Conservation (phyloP, 805 yeast species). For the Tetrapisispora nanseiensis region DNA sequence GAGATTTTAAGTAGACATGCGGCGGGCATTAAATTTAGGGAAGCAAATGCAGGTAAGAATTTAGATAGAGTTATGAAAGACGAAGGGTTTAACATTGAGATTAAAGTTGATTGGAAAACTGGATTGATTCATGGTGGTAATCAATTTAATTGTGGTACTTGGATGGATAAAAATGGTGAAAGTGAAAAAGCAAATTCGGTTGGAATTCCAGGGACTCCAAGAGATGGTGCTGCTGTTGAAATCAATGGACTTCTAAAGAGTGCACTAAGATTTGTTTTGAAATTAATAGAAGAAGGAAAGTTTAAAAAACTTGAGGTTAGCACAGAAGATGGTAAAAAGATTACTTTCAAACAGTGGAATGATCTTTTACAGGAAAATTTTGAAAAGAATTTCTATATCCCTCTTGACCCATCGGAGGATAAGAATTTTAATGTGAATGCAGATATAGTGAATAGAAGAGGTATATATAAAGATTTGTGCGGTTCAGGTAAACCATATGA, state of each 20-base stretch:
- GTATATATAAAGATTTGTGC: constrained; percentile 84
- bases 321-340: constrained; percentile 46
- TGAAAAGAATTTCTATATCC: constrained; percentile 72
- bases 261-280: constrained; percentile 66
- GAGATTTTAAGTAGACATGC: constrained; percentile 89
- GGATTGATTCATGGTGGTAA: constrained; percentile 89
- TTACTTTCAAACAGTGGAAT: constrained; percentile 67
- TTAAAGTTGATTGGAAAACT: constrained; percentile 76
- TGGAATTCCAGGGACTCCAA: constrained; percentile 95
- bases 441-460: constrained; percentile 70
- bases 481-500: constrained; percentile 78
- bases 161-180: constrained; percentile 99
- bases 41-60: constrained; percentile 87
- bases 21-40: constrained; percentile 74
- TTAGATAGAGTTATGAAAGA: constrained; percentile 88
- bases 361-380: constrained; percentile 56
- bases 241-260: constrained; percentile 84
- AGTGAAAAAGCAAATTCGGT: constrained; percentile 69
- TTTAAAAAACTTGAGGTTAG: constrained; percentile 52
- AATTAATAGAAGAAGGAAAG: constrained; percentile 41
- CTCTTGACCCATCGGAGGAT: constrained; percentile 56
- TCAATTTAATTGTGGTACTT: constrained; percentile 90
- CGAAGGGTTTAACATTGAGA: constrained; percentile 81
- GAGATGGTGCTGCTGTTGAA: constrained; percentile 95
- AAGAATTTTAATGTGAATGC: constrained; percentile 50